Conservation (phyloP, 148 eudicot species). For the Diospyros kaki region DNA sequence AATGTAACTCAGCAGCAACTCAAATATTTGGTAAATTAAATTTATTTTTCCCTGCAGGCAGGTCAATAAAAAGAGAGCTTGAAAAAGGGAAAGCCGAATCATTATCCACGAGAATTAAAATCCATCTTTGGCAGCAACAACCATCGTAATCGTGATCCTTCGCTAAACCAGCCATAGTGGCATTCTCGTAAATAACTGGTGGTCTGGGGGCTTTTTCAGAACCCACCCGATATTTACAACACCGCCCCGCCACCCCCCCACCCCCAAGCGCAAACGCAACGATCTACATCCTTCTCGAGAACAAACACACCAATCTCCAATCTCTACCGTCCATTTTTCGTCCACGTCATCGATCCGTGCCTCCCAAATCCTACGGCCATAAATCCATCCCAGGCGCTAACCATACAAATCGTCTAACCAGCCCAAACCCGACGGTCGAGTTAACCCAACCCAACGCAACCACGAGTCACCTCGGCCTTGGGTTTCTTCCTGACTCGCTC, state of each 20-base stretch:
- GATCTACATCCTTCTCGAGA: background rate
- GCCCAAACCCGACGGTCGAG: slow-evolving; percentile 20
- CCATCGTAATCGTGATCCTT: background rate
- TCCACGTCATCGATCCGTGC: slow-evolving; percentile 70
- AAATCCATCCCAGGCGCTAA: slow-evolving; percentile 1
- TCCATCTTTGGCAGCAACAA: no score
- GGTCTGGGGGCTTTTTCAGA: background rate
- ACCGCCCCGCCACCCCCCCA: background rate
- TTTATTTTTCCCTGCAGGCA: no score
- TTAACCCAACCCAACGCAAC: slow-evolving; percentile 19
- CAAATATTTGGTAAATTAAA: no score
- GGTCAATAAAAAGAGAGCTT: no score
- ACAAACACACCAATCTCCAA: background rate
- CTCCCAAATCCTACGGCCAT: slow-evolving; percentile 35
- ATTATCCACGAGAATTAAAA: no score
- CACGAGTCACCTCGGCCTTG: slow-evolving; percentile 24
- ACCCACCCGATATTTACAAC: background rate
- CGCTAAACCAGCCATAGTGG: background rate
- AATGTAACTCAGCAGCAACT: no score
- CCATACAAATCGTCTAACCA: slow-evolving; percentile 21
- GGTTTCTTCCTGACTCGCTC: slow-evolving; percentile 11
- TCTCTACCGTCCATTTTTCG: slow-evolving; percentile 24
- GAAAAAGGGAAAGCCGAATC: no score
- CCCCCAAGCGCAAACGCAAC: background rate
- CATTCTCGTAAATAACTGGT: background rate